These are phyloP conservation scores for Ganoderma sinense DNA, from an alignment of 1,284 basidiomycete genomes.

Conservation along the genomic window DNA sequence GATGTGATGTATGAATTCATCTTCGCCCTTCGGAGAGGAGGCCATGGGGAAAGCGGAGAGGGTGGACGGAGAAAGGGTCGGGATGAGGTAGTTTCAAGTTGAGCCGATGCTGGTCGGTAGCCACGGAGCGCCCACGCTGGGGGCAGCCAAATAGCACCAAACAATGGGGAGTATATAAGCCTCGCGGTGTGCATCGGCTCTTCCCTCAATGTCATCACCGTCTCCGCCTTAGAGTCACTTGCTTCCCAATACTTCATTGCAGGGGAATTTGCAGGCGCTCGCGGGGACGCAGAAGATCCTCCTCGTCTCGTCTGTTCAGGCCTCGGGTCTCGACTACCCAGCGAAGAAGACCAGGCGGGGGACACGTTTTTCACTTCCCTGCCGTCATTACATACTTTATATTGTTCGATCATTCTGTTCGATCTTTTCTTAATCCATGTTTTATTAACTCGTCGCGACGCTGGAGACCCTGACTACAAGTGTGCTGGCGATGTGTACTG, in stretches of 20 bases:
- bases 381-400: constrained; percentile 1
- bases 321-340: constrained; percentile 37
- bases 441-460: background rate
- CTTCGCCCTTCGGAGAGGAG: constrained; percentile 33
- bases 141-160: constrained; percentile 30
- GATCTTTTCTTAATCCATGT: background rate
- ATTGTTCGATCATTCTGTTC: background rate
- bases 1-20: constrained; percentile 77
- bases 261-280: constrained; percentile 66
- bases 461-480: background rate
- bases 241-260: constrained; percentile 48
- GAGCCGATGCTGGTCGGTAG: no score
- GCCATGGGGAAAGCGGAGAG: constrained; percentile 24
- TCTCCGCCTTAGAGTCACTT: constrained; percentile 73
- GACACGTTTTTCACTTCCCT: constrained; percentile 31
- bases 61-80: background rate
- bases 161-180: constrained; percentile 18
- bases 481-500: background rate
- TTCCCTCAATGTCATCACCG: constrained; percentile 48
- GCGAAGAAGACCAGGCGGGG: constrained; percentile 44
- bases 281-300: constrained; percentile 61
- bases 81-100: no score
- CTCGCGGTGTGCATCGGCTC: background rate
- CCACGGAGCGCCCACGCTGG: constrained; percentile 10
- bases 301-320: constrained; percentile 39